Evolutionary conservation across 2,329 filamentous ascomycete genomes (phyloP), one percentile per base, ranked within the genome.

Genomic region (Aspergillus viridinutans): DNA sequence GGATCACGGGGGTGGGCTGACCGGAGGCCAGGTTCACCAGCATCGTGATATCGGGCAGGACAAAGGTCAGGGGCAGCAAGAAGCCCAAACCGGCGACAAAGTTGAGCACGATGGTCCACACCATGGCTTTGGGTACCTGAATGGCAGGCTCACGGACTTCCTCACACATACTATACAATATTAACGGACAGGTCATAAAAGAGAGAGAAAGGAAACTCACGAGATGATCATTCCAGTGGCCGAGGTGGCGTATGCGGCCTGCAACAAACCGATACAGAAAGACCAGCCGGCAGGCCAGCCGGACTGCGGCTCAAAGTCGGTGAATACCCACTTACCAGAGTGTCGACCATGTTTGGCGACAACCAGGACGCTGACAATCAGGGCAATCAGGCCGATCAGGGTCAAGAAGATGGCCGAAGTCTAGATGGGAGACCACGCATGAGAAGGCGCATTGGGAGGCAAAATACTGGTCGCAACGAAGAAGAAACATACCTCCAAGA

Each of bases 331-430:
- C 80, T 84, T 14, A 83, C 70, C 49, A 85, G 67, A 2, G 79
- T 83, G 84, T 60, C 88, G 84, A 49, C 89, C 89, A 58, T 85
- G 78, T 67, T 87, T 88, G 54, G 88, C 89, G 54, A 91, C 76
- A 52, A 80, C 80, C 61, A 91, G 72, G 42, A 90, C 88, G 52
- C 89, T 88, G 49, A 89, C 58, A 79, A 87, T 54, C 89, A 82
- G 55, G 85, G 68, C 87, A 85, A 57, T 56, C 7, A 89, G 82
- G 49, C 83, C 84, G 1, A 80, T 80, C 0, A 76, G 80, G 0
- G 87, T 89, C 87, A 87, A 90, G 70, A 85, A 88, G 53, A 89
- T 88, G 69, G 83, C 84, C 75, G 91, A 89, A 9, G 88, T 90
- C 86, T 87, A 89, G 75, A 86, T 86, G 26, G n/a, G 20, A 25